Base-by-base conservation (phyloP, 257 asterid species). In the Salvia rosmarinus region DNA sequence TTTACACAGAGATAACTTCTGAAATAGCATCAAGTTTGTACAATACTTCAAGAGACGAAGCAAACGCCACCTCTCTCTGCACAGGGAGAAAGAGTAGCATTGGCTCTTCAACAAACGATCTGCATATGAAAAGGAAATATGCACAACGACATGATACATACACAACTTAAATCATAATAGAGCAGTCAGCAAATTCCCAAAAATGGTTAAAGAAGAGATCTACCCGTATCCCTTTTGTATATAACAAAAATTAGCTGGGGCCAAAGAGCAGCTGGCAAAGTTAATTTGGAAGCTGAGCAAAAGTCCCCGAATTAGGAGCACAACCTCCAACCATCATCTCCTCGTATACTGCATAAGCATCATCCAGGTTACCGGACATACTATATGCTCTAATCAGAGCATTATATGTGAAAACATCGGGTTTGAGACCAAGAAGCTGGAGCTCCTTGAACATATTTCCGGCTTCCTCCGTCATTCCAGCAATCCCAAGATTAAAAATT, bases 281-380 rank as follows among this genome's bases (percentile, higher is more conserved):
- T 79, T 73, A 86, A 70, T 92, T 94, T n/a, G 98, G 98, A 64
- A 94, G 92, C 77, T 86, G 96, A 1, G 96, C 96, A 80, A 89
- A 90, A 4, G 98, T 94, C 34, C 89, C 95, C 6, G 80, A 68
- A 79, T 94, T 90, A 32, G 98, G 98, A 74, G 70, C 70, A 58
- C 97, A 94, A 2, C 97, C 97, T 55, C 85, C 91, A 4, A 83
- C 89, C 92, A 89, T 78, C 98, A 94, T 94, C 86, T 87, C 88
- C 83, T 87, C 96, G 56, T 87, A 91, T 61, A 87, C 81, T 21
- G 88, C 94, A 81, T 85, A 94, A 7, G 98, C 97, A 71, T 79
- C 79, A 56, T 89, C 97, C 40, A 80, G 75, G 40, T 91, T 78
- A 46, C 98, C 98, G 0, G 92, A 89, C 67, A 72, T 66, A 74